phyloP scores from a whole-genome alignment of 129 eudicot species.

The Apium graveolens region DNA sequence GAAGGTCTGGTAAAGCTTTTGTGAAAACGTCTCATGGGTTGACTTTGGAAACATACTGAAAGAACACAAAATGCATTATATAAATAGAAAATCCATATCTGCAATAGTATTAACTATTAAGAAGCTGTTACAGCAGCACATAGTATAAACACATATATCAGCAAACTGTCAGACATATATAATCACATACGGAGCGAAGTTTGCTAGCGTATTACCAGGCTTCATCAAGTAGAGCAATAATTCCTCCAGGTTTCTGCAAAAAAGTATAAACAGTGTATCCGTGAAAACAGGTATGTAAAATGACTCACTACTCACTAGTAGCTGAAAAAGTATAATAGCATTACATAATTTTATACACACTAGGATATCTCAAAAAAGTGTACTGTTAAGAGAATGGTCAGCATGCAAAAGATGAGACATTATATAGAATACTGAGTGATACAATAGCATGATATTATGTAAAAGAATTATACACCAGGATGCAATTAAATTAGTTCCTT shows the following conservation, averaged over 20 bases:
- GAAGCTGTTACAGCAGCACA: neutral
- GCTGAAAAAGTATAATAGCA: neutral
- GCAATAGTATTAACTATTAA: neutral
- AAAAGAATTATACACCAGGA: neutral
- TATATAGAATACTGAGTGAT: neutral
- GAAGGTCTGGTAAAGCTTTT: conserved; percentile 91
- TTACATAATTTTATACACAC: neutral
- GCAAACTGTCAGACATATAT: neutral
- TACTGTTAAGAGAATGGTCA: neutral
- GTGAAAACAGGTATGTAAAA: conserved; percentile 2
- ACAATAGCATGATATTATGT: neutral
- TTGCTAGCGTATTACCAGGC: conserved; percentile 54
- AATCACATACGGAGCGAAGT: neutral
- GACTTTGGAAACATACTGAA: conserved; percentile 99
- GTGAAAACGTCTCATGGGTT: conserved; percentile 91
- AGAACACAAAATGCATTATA: conserved; percentile 24
- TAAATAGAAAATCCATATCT: conserved; percentile 9
- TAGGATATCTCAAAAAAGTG: neutral
- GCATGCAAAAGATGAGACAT: neutral
- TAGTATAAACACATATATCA: neutral
- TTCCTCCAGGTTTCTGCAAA: conserved; percentile 98
- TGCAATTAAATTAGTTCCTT: neutral
- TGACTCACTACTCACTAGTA: neutral
- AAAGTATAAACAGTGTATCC: conserved; percentile 5
- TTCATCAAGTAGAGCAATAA: conserved; percentile 94